Evolutionary conservation across 1,284 basidiomycete species (phyloP), one percentile per base, ranked within the genome.

Genomic region (Fomitopsis betulina): DNA sequence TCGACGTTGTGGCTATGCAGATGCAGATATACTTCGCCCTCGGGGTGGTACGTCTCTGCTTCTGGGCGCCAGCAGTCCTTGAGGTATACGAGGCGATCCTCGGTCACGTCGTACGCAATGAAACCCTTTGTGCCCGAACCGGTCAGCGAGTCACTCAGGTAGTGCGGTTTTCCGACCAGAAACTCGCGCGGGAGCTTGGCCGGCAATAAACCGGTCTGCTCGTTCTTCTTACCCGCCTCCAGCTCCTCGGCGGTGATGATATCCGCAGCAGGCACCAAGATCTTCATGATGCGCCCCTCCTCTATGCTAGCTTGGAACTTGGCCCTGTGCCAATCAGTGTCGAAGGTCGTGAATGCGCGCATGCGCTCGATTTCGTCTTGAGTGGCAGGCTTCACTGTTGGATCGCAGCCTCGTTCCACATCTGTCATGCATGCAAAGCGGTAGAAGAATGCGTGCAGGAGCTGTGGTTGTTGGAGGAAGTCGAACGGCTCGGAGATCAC

Each of bases 331-430:
- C 35, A 35, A 3, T 35, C 35, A 5, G 35, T 35, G 13, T 35
- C 13, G 35, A 7, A 35, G 35, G 5, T 15, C 35, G 35, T 15
- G 13, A 35, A 43, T 2, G 42, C 7, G 9, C 37, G 33, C 55
- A 43, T 43, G 32, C 38, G 17, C 27, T 21, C n/a, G 2, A n/a
- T n/a, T 19, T 38, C 38, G 7, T 43, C 50, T 4, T 42, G 23
- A 4, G 50, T 43, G 10, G 56, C 49, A 17, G 21, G 33, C 21
- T 6, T 1, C 30, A 38, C 54, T 13, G 56, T 62, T 9, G 61
- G 60, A 40, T 67, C 63, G 51, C 49, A 62, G 2, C 65, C 62
- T 2, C 59, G 58, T 32, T 55, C 9, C 1, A 17, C 65, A n/a
- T n/a, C n/a, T n/a, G n/a, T n/a, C n/a, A n/a, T n/a, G n/a, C n/a